Base-by-base conservation (phyloP, 2,329 filamentous ascomycete species). In the Massarina eburnea region DNA sequence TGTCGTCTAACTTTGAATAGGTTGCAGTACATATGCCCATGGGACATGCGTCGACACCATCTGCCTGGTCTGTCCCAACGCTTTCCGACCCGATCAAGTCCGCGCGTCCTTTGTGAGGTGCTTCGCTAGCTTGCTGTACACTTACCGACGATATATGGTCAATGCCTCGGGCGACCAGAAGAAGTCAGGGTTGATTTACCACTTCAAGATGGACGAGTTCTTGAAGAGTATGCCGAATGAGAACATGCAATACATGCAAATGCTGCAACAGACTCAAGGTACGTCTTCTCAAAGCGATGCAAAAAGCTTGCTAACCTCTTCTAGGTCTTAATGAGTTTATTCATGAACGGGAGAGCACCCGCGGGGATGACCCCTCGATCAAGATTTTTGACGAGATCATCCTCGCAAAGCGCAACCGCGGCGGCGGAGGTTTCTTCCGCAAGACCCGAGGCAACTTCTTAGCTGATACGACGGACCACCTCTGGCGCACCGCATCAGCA, bases 311-410 rank as follows among this genome's bases (percentile, higher is more conserved):
- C 55, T 63, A 45, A 63, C 34, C 15, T 14, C 8, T 14, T 24
- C 3, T 39, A 83, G 82, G 76, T 39, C 90, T 91, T 66, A 90
- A 90, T 56, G 88, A 92, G 67, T 94, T 94, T 67, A 88, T 94
- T 51, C 86, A 92, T 61, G 86, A 91, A 58, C 82, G 89, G 36
- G 89, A 94, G 70, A 83, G 76, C 18, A 81, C 79, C 7, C 75
- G 82, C 2, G 70, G 82, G 0, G 77, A 81, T 7, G 79, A 88
- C 51, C 80, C 87, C 0, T 70, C 78, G 2, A 83, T 92, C 59
- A 86, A 86, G 45, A 79, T 94, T 1, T 94, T 94, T 59, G 89
- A 94, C 67, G 87, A 91, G 67, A 84, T 94, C 59, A 89, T 94
- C 58, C 76, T 92, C 41, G 87, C 88, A 24, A 94, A 94, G 75